Base-by-base conservation (phyloP, 2,329 filamentous ascomycete species). In the Exophiala sp. region DNA sequence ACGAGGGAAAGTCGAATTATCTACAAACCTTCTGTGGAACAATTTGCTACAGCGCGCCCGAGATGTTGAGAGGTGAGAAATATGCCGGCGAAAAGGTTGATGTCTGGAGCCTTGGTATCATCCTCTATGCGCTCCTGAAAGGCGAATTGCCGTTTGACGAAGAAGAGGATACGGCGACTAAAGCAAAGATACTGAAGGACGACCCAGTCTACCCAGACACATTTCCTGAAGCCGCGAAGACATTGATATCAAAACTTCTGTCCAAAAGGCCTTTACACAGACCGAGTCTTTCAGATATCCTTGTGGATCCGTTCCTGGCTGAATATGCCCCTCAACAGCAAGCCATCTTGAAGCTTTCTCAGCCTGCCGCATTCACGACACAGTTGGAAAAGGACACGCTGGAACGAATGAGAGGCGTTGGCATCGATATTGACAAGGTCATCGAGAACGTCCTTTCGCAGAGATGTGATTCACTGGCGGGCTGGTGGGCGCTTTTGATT, bases 31-130 rank as follows among this genome's bases (percentile, higher is more conserved):
- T 96, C 72, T 99, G 94, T 69, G 94, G 94, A 4, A 99, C 94
- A 0, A 87, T 99, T 59, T 97, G 92, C 74, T 99, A 99, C 72
- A 96, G 91, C 50, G 94, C 94, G 2, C 94, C 94, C 2, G 94
- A 99, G 72, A 99, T 99, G 94, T 79, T 99, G 38, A 96, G 94
- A 70, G 94, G 91, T 36, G 94, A 99, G 71, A 97, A 95, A 71
- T 99, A 99, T 68, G 94, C 91, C 0, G 92, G 91, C 21, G 91
- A 96, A 75, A 97, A 96, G 75, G 92, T 99, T 45, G 94, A 99
- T 66, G 91, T 99, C 3, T 99, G 94, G 94, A 97, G 92, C 71
- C 88, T 91, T 68, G 91, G 91, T 57, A 91, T 96, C 60, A 96
- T 96, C 66, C 79, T 94, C 40, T 94, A 90, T 71, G 89, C 91